Evolutionary conservation across 768 basidiomycete genomes (phyloP), one percentile per base, ranked within the genome.

Genomic region (Psilocybe subaeruginosa): DNA sequence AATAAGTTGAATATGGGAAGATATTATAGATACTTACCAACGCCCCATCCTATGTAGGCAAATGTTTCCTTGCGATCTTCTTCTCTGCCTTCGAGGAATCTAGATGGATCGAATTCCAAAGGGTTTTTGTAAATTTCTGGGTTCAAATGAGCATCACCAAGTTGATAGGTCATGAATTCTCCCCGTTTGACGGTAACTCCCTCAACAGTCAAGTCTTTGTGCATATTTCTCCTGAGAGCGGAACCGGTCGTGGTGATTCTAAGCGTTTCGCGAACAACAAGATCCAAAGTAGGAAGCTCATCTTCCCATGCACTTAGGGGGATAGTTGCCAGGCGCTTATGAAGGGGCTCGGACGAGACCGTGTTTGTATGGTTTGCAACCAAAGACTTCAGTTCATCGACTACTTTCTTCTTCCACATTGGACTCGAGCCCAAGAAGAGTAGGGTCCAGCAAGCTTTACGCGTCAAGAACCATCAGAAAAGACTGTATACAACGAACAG

Each of bases 251-350:
- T 11, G 0, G 69, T 67, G 5, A 80, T 52, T 6, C 78, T 74
- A 4, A 81, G 64, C 1, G 78, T 80, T 61, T 81, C 78, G 16
- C 77, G 74, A 27, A 79, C 72, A 23, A 76, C 67, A 12, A 72
- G 59, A 12, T 80, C 78, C 31, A 79, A n/a, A 9, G 66, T 64
- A 3, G 78, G 78, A 66, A 77, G 73, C 51, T 76, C 70, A 12
- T 75, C 74, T 62, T 80, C 79, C 79, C 78, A 81, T 14, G 72
- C 76, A 2, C 63, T 47, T 46, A 76, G 64, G 0, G 79, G 76
- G 39, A 81, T 72, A 3, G 66, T 27, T 1, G 76, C 63, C 12
- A 81, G 73, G 2, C 73, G 76, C 51, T 68, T 69, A 60, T 77
- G 71, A 6, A 78, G 67, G 3, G 75, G 68, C 9, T 78, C 75